Conservation (phyloP, 495 filamentous ascomycete genomes). For the Astrocystis sublimbata region DNA sequence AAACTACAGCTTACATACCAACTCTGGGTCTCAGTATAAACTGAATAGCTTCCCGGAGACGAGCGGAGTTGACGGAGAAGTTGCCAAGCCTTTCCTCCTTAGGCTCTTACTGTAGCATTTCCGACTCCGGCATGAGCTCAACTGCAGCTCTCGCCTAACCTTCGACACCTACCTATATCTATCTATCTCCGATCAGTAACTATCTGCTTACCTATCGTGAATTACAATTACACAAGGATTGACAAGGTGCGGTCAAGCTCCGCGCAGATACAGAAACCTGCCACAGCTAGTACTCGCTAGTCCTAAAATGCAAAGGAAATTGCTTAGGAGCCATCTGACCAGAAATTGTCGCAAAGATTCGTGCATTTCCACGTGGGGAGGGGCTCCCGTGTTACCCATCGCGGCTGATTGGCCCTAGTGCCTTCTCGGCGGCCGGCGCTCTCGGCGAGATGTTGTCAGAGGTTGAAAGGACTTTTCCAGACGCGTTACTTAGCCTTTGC, state of each 20-base stretch:
- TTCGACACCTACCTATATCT: no score
- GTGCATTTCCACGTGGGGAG: constrained; percentile 12
- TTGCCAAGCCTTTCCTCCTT: constrained; percentile 12
- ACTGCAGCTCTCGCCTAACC: constrained; percentile 18
- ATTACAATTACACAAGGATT: not conserved
- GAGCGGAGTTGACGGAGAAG: not conserved
- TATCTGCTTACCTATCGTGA: not conserved
- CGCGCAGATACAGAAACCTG: not conserved
- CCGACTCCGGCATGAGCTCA: constrained; percentile 4
- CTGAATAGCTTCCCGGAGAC: no score
- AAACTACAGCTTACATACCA: no score
- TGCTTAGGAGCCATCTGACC: not conserved
- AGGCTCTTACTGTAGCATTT: constrained; percentile 6
- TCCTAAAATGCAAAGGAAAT: no score
- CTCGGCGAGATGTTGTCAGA: constrained; percentile 1
- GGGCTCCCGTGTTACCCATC: not conserved
- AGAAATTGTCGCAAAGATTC: not conserved
- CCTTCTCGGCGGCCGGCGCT: not conserved
- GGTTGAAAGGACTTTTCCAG: no score
- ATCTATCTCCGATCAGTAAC: no score
- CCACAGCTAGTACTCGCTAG: no score
- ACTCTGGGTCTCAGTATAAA: no score
- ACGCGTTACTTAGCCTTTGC: no score
- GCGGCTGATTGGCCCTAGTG: not conserved
- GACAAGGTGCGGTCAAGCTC: not conserved